Evolutionary conservation across 2,329 filamentous ascomycete species (phyloP).

Genomic region (Mariannaea elegans): DNA sequence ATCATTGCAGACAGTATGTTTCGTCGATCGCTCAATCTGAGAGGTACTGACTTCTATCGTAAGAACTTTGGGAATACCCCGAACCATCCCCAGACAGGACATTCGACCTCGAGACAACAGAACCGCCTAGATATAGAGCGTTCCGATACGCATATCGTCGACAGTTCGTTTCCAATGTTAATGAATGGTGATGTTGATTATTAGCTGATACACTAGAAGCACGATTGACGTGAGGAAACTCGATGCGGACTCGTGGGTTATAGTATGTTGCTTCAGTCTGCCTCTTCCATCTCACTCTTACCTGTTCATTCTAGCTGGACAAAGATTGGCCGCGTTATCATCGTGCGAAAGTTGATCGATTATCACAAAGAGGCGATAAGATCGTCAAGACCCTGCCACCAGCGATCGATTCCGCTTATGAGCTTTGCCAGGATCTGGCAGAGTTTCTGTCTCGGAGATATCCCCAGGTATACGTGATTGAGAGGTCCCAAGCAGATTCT

Average conservation of each 20-base stretch:
- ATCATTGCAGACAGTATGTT: not conserved
- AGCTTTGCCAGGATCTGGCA: slow-evolving; percentile 6
- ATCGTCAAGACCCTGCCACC: not conserved
- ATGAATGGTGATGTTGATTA: not conserved
- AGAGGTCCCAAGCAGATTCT: not conserved
- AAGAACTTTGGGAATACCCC: slow-evolving; percentile 5
- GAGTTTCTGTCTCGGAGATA: slow-evolving; percentile 8
- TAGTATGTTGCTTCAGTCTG: not conserved
- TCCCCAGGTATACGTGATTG: slow-evolving; percentile 6
- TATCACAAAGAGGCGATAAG: slow-evolving; percentile 1
- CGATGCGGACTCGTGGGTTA: slow-evolving; percentile 8
- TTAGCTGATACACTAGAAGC: not conserved
- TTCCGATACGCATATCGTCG: slow-evolving; percentile 8
- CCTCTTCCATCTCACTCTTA: not conserved
- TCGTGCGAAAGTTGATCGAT: not conserved
- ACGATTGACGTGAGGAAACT: slow-evolving; percentile 9
- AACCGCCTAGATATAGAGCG: not conserved
- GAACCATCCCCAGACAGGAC: not conserved
- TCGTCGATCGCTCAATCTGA: not conserved
- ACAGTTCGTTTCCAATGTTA: not conserved
- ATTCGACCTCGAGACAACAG: slow-evolving; percentile 1
- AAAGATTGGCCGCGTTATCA: slow-evolving; percentile 6
- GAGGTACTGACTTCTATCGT: not conserved
- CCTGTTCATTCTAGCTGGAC: not conserved
- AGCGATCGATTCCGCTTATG: not conserved